Base-by-base conservation (phyloP, 2,329 filamentous ascomycete species). In the Cordyceps farinosa region DNA sequence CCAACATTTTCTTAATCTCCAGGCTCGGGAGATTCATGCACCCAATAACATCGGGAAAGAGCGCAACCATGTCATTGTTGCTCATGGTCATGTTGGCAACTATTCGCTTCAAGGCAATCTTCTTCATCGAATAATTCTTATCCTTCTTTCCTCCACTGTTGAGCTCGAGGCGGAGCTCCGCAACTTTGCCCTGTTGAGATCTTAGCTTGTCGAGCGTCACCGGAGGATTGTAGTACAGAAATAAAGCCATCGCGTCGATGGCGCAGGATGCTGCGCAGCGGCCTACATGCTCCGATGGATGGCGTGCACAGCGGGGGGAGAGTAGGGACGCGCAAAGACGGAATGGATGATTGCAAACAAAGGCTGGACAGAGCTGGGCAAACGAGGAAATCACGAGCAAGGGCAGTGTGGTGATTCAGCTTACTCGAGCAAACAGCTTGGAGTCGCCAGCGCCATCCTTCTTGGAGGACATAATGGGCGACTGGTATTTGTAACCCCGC, bases 61-160 rank as follows among this genome's bases (percentile, higher is more conserved):
- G 82, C 45, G 92, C 92, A 62, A 98, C 90, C 95, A 99, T 99
- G 77, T 99, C 95, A 74, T 98, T 99, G 80, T 99, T 99, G 85
- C 94, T 98, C 95, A 99, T 99, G 68, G 95, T 99, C 95, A 99
- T 99, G 76, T 99, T 99, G 75, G 95, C 95, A 70, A 99, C 95
- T 70, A 99, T 98, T 84, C 97, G 97, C 85, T 99, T 99, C 67
- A 99, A 84, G 11, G 95, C 93, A 73, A 97, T 96, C 85, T 98
- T 98, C 84, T 98, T 99, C 68, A 87, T 87, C 51, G 89, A 85
- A 78, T 92, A 90, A 79, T 96, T 97, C 85, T 97, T 98, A 81
- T 99, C 95, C 82, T 98, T 99, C 83, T 96, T 97, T 69, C 91
- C 90, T 74, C 92, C 92, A 77, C 89, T 91, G 78, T 92, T 93